A percentile compares a stretch with the other conserved stretches of the same genome.
phyloP scores from a whole-genome alignment of 176 grass and related monocot genomes.

The Stipa capillata region DNA sequence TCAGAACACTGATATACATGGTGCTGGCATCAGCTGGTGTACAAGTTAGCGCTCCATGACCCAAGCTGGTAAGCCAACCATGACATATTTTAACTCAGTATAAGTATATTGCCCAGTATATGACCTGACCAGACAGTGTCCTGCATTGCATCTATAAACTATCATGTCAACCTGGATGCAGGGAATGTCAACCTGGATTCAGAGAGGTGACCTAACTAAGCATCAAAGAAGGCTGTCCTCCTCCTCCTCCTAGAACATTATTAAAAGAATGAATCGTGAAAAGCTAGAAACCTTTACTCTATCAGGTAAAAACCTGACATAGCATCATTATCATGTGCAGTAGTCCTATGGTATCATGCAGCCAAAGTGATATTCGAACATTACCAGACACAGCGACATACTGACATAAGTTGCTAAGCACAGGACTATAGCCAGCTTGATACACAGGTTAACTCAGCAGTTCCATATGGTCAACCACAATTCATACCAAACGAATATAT shows the following conservation, averaged over 20 bases:
- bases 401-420: neutral
- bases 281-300: neutral
- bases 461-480: neutral
- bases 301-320: neutral
- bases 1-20: neutral
- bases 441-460: neutral
- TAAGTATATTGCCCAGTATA: neutral
- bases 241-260: neutral
- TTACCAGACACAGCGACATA: neutral
- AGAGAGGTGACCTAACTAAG: neutral
- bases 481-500: neutral
- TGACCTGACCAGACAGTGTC: neutral
- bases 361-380: neutral
- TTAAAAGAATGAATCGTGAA: neutral
- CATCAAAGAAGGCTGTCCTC: neutral
- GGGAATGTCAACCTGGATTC: neutral
- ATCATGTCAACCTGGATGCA: neutral
- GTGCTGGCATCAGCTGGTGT: neutral
- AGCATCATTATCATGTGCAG: neutral
- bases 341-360: neutral
- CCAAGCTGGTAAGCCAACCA: neutral
- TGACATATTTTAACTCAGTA: conserved; percentile 4
- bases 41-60: neutral
- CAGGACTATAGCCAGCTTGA: neutral
- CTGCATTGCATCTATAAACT: neutral